Evolutionary conservation across 2,329 filamentous ascomycete species (phyloP), one percentile per base, ranked within the genome.

Genomic region (Exophiala sp.): DNA sequence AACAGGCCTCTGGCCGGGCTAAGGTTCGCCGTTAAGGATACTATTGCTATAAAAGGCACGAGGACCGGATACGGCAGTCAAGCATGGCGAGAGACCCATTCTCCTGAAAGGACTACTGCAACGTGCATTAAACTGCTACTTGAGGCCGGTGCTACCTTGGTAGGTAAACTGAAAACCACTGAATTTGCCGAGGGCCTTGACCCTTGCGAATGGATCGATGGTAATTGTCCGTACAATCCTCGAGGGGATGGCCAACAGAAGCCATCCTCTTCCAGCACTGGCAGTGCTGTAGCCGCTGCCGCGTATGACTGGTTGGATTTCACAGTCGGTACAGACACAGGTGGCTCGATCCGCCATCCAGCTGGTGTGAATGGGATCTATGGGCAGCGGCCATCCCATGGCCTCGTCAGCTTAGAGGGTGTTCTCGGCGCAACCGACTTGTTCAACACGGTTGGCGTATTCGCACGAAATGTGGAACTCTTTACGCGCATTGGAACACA

Each of bases 331-430:
- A 61, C 59, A 2, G 63, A 66, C 43, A 65, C 61, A 21, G 64
- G 66, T 19, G 65, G 76, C 37, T 70, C 71, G 11, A 73, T 76
- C 46, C 67, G 74, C n/a, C 66, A 70, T 1, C 74, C 74, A 0
- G 69, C 72, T 1, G 64, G 63, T 0, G 62, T 66, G 1, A 65
- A 71, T 18, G 74, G 73, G 1, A 51, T 72, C 0, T 76, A 72
- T 29, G 75, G 72, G 0, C 72, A 73, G 52, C 64, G 73, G 0
- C 73, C 73, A 0, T 68, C 67, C 39, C 68, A 71, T 70, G 21
- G 73, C 2, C 62, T 77, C 0, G 68, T 78, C 0, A 59, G 66
- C 7, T 64, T 79, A 1, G 69, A 73, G 5, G 65, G 73, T 10
- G 72, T 72, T 0, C 75, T 79, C 7, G 62, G 63, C 4, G 59